Percentiles rank a stretch among this genome's conserved stretches.
Evolutionary conservation across 139 green algal species (phyloP).

Genomic region (Ulvella scutata): DNA sequence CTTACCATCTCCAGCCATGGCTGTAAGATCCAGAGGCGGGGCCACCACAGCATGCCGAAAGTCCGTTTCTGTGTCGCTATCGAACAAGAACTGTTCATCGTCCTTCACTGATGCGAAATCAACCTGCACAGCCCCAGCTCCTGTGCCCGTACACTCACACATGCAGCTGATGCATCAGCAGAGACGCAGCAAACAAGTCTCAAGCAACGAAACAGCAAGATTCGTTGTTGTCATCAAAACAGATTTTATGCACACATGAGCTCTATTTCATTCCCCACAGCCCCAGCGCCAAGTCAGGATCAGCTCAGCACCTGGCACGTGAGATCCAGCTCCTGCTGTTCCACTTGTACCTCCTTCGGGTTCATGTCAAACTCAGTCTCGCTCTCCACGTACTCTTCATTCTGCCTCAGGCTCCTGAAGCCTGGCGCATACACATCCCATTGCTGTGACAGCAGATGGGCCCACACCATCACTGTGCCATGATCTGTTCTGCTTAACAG

Average conservation of each 20-base stretch:
- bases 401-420: background rate
- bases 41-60: background rate
- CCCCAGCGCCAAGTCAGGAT: background rate
- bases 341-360: background rate
- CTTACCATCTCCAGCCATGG: too few relatives aligned
- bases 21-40: background rate
- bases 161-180: background rate
- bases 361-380: background rate
- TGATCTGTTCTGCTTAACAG: background rate
- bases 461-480: background rate
- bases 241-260: background rate
- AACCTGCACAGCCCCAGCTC: background rate
- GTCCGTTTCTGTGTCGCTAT: background rate
- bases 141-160: background rate
- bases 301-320: background rate
- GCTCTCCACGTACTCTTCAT: background rate
- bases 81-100: background rate
- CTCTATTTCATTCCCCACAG: background rate
- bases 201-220: background rate
- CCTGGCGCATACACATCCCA: conserved; percentile 1
- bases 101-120: background rate
- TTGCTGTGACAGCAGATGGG: background rate
- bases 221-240: background rate
- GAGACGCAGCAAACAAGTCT: background rate
- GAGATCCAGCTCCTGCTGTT: background rate